Base-by-base conservation (phyloP, 2,329 filamentous ascomycete genomes). In the Pseudocercospora musae region DNA sequence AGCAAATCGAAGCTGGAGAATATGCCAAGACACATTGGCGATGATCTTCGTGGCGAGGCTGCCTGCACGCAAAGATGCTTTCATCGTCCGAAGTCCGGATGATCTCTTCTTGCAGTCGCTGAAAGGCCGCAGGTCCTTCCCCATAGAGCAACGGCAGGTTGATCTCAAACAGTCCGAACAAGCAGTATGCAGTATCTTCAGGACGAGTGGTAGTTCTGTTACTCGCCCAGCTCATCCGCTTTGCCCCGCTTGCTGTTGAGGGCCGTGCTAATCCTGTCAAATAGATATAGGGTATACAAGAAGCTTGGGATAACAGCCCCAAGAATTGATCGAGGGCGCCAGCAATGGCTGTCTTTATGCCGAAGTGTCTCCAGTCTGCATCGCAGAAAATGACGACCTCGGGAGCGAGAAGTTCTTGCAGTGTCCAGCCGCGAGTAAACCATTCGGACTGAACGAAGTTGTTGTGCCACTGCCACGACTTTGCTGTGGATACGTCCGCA, bases 101-200 rank as follows among this genome's bases (percentile, higher is more conserved):
- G 21, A 62, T 58, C 60, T 62, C 60, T 27, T 62, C 54, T 46
- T 62, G 60, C 23, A 62, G 55, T 13, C 60, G 44, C 21, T 53
- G 11, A 44, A 62, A 62, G 1, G 60, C 54, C 18, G 33, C 40
- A 6, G 20, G 50, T 13, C 54, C 54, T 58, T 62, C 46, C 8
- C 60, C 60, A 52, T 62, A 62, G 6, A 58, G 13, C 11, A 62
- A 18, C 9, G 55, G 46, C 75, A 82, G 78, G 23, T 78, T 73
- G 31, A 81, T 71, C 0, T 71, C 70, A 25, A 82, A 81, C 0
- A 82, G 71, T 0, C 80, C 80, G 1, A 82, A 59, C 0, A 82
- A 68, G 4, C 72, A 80, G 50, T 82, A 82, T 0, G 78, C 78
- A 18, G 73, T 71, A 42, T 82, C 80, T 52, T 82, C 79, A 0